Base-by-base conservation (phyloP, 176 grass and related monocot genomes). In the Oryza coarctata region DNA sequence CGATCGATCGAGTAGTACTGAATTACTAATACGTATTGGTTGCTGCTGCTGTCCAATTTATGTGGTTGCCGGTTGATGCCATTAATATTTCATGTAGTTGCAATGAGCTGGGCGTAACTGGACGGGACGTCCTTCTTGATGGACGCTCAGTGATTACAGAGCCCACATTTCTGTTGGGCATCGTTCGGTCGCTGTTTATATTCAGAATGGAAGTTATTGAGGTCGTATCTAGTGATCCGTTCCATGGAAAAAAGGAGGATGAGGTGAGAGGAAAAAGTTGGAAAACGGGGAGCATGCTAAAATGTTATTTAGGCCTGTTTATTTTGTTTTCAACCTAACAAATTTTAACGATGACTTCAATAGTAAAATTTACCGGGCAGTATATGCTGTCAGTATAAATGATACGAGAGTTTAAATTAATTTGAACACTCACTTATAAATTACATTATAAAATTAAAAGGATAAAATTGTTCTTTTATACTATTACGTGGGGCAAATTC, bases 11-110 rank as follows among this genome's bases (percentile, higher is more conserved):
- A 47, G 79, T 6, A 28, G 63, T 30, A 60, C 50, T 55, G 50
- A 55, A 55, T 55, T 43, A 34, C 61, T 45, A 25, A 41, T 23
- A 65, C 18, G 47, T 62, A 74, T 79, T 60, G 63, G 87, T 75
- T 39, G 74, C 35, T 28, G 74, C 68, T 74, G 68, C 86, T 88
- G 82, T 34, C 71, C 82, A 77, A 89, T 85, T 89, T 85, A 85
- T 89, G 52, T 70, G 64, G 33, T 57, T 89, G 87, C 87, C 65
- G 39, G 71, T 76, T 64, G 43, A 89, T 85, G 41, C 64, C 82
- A 77, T 71, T 81, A 55, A 71, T 40, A 80, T 30, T 15, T 49
- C 18, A 26, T 80, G 33, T 36, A 62, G 75, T 62, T n/a, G 63
- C 70, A 62, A 31, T 88, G 82, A 84, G 81, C 76, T 84, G 76